Evolutionary conservation across 106 monocot genomes (phyloP).

Genomic region (Acorus calamus): DNA sequence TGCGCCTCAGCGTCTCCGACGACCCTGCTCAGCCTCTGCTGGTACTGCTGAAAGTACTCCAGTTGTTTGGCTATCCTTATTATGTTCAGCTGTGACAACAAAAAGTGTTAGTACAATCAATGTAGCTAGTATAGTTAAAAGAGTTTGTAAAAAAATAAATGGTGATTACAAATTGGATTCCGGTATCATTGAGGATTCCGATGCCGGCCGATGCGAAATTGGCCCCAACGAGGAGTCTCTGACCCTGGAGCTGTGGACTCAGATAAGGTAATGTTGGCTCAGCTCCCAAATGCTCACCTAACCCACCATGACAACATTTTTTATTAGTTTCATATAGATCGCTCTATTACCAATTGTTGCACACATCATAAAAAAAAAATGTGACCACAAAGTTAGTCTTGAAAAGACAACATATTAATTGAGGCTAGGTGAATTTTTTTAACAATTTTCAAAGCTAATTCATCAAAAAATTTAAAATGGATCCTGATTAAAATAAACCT

Average conservation of each 20-base stretch:
- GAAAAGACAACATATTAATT: too few species aligned
- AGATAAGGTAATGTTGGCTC: conserved; percentile 75
- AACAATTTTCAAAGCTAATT: too few species aligned
- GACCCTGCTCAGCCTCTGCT: conserved; percentile 44
- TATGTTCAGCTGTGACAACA: conserved; percentile 48
- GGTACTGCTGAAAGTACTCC: conserved; percentile 69
- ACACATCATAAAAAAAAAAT: too few species aligned
- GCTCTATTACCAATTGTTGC: not conserved
- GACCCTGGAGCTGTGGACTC: conserved; percentile 61
- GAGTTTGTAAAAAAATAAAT: not conserved
- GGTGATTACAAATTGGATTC: conserved; percentile 74
- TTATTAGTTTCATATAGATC: not conserved
- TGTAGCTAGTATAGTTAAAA: not conserved
- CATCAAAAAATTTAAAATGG: too few species aligned
- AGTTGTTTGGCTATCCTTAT: conserved; percentile 59
- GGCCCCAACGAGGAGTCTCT: conserved; percentile 66
- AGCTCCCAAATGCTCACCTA: conserved; percentile 73
- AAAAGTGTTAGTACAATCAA: not conserved
- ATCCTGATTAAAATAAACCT: too few species aligned
- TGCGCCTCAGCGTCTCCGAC: conserved; percentile 32
- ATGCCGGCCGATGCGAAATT: conserved; percentile 92
- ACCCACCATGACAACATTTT: not conserved
- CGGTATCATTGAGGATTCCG: conserved; percentile 90
- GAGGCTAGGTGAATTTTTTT: too few species aligned
- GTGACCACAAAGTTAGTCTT: too few species aligned